A percentile compares a stretch with the other conserved stretches of the same genome.
Conservation (phyloP, 805 yeast genomes). For the Kodamaea kaohsiungensis region DNA sequence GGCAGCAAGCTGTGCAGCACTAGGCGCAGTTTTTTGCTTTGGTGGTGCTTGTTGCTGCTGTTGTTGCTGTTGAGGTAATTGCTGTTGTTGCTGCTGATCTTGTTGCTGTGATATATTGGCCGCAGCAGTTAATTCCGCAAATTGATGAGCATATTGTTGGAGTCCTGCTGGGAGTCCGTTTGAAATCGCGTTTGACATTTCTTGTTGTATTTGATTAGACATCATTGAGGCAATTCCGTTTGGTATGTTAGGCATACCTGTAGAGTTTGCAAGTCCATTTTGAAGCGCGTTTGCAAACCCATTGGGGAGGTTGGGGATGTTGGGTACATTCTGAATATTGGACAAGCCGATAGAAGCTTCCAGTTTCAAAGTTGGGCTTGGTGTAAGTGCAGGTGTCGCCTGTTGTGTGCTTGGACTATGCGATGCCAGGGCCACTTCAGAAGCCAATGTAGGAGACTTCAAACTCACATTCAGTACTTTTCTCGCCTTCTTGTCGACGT, state of each 20-base stretch:
- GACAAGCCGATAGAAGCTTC: neutral
- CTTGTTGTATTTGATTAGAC: neutral
- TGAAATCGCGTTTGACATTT: neutral
- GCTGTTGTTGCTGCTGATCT: neutral
- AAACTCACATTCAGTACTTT: conserved; percentile 4
- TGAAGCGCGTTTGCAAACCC: neutral
- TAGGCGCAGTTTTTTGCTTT: neutral
- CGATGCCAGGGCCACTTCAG: neutral
- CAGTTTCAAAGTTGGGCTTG: conserved; percentile 9
- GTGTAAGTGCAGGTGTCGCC: conserved; percentile 27
- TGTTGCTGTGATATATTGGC: neutral
- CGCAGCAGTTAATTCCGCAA: conserved; percentile 3
- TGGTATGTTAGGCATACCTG: neutral
- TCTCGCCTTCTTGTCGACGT: conserved; percentile 2
- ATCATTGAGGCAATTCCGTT: neutral
- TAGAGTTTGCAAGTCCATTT: neutral
- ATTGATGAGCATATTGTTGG: conserved; percentile 1
- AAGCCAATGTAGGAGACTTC: conserved; percentile 5
- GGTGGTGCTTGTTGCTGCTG: neutral
- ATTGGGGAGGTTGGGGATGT: neutral
- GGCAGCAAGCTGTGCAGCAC: conserved; percentile 8
- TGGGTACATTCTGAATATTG: neutral
- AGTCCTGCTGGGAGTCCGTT: neutral
- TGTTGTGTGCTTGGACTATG: conserved; percentile 19
- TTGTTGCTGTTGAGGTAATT: neutral